A percentile compares a stretch with the other conserved stretches of the same genome.
Conservation (phyloP, 2,329 filamentous ascomycete species). For the Paecilomyces formosus region DNA sequence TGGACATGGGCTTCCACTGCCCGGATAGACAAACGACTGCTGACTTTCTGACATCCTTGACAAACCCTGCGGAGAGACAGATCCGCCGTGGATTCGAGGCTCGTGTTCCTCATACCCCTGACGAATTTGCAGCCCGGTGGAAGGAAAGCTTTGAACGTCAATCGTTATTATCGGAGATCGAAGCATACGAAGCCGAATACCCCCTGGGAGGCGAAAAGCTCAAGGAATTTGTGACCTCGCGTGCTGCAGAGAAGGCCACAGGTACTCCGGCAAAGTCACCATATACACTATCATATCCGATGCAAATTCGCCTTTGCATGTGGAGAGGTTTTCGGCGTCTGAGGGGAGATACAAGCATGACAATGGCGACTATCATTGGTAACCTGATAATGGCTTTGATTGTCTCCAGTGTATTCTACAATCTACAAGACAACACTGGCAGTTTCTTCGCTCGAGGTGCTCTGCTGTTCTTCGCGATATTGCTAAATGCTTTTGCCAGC, state of each 20-base stretch:
- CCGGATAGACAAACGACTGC: slow-evolving; percentile 62
- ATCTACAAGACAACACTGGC: slow-evolving; percentile 54
- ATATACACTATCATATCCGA: slow-evolving; percentile 68
- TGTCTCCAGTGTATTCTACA: slow-evolving; percentile 74
- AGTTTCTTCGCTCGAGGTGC: slow-evolving; percentile 76
- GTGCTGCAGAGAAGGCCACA: slow-evolving; percentile 37
- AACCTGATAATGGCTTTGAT: slow-evolving; percentile 73
- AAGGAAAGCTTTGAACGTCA: slow-evolving; percentile 45
- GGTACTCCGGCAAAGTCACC: slow-evolving; percentile 59
- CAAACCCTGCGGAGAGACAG: slow-evolving; percentile 55
- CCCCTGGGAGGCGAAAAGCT: slow-evolving; percentile 36
- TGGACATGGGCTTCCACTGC: slow-evolving; percentile 62
- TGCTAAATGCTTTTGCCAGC: slow-evolving; percentile 78
- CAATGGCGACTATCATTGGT: slow-evolving; percentile 56
- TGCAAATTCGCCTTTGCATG: slow-evolving; percentile 73
- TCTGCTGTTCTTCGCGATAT: slow-evolving; percentile 77
- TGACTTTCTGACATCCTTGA: slow-evolving; percentile 67
- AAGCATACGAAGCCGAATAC: slow-evolving; percentile 35
- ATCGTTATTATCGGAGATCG: slow-evolving; percentile 34
- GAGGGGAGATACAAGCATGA: slow-evolving; percentile 67
- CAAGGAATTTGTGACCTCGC: slow-evolving; percentile 32
- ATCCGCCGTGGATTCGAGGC: slow-evolving; percentile 54
- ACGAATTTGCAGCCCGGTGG: slow-evolving; percentile 58
- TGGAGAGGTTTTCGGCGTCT: slow-evolving; percentile 74
- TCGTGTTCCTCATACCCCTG: slow-evolving; percentile 58